phyloP scores from a whole-genome alignment of 2,329 filamentous ascomycete species.

The Pseudomassariella vexata region DNA sequence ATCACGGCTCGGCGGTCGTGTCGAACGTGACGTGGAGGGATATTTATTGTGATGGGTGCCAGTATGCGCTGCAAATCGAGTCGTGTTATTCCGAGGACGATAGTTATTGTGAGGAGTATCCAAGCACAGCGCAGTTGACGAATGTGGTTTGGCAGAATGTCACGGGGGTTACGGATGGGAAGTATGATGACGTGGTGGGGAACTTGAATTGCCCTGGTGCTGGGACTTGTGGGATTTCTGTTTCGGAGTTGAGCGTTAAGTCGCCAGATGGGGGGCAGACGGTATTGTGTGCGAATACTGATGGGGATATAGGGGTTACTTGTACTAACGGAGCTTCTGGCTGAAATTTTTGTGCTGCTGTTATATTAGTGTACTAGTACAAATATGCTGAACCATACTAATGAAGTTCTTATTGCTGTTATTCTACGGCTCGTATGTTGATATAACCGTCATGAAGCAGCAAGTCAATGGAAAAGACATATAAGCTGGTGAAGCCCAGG shows the following conservation, averaged over 20 bases:
- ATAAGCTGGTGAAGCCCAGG: too few species aligned
- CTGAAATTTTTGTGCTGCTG: too few species aligned
- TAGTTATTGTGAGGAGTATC: constrained; percentile 27
- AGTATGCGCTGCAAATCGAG: constrained; percentile 40
- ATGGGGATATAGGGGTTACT: constrained; percentile 1
- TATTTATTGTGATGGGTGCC: constrained; percentile 29
- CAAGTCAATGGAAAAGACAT: too few species aligned
- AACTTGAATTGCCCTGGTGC: constrained; percentile 31
- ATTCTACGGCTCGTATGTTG: too few species aligned
- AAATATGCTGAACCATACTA: too few species aligned
- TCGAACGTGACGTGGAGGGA: constrained; percentile 34
- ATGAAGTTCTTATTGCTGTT: too few species aligned
- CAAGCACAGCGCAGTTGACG: constrained; percentile 26
- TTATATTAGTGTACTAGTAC: too few species aligned
- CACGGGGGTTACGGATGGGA: constrained; percentile 29
- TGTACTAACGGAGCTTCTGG: constrained; percentile 3
- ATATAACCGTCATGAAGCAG: too few species aligned
- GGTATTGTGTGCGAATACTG: constrained; percentile 4
- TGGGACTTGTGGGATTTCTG: constrained; percentile 30
- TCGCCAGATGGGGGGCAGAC: constrained; percentile 11
- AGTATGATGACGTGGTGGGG: constrained; percentile 26
- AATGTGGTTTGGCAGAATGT: constrained; percentile 30
- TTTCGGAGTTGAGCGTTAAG: constrained; percentile 26
- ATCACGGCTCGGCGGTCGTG: constrained; percentile 30
- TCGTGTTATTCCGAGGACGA: constrained; percentile 33